Percentiles rank a stretch among this genome's conserved stretches.
Evolutionary conservation across 2,329 filamentous ascomycete species (phyloP).

Genomic region (Epichloe sp.): DNA sequence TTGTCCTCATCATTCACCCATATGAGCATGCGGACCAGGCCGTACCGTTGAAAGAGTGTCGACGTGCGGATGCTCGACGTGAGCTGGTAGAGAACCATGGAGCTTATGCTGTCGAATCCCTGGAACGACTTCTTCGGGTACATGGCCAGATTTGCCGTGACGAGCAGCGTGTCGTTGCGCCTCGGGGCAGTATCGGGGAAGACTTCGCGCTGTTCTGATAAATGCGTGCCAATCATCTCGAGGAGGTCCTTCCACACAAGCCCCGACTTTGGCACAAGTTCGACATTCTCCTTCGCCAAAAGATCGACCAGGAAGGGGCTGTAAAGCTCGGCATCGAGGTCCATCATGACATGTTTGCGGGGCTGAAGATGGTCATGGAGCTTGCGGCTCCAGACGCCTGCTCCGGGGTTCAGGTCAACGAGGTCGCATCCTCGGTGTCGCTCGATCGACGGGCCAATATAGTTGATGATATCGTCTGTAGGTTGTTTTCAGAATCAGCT

Average conservation of each 20-base stretch:
- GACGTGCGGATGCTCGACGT: conserved; percentile 43
- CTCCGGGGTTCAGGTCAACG: conserved; percentile 74
- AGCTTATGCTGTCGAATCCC: conserved; percentile 41
- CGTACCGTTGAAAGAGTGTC: conserved; percentile 58
- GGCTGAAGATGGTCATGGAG: conserved; percentile 65
- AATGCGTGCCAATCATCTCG: conserved; percentile 33
- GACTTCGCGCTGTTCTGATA: conserved; percentile 40
- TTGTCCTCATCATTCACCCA: conserved; percentile 56
- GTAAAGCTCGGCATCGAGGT: conserved; percentile 51
- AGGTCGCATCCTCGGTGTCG: conserved; percentile 69
- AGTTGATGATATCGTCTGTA: conserved; percentile 56
- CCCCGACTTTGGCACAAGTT: conserved; percentile 41
- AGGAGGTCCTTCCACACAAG: conserved; percentile 48
- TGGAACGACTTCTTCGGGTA: conserved; percentile 36
- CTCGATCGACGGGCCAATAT: conserved; percentile 54
- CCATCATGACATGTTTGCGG: conserved; percentile 71
- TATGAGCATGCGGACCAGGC: conserved; percentile 65
- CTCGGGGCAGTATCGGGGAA: conserved; percentile 26
- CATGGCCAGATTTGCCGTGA: conserved; percentile 53
- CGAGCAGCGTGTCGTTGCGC: conserved; percentile 60
- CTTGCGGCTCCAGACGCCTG: conserved; percentile 64
- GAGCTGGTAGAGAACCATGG: conserved; percentile 49
- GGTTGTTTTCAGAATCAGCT: not conserved
- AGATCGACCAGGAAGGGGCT: conserved; percentile 47
- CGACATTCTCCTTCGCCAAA: conserved; percentile 32